These are phyloP conservation scores for Garcia nutans DNA, from an alignment of 345 rosid genomes.

Conservation along the genomic window DNA sequence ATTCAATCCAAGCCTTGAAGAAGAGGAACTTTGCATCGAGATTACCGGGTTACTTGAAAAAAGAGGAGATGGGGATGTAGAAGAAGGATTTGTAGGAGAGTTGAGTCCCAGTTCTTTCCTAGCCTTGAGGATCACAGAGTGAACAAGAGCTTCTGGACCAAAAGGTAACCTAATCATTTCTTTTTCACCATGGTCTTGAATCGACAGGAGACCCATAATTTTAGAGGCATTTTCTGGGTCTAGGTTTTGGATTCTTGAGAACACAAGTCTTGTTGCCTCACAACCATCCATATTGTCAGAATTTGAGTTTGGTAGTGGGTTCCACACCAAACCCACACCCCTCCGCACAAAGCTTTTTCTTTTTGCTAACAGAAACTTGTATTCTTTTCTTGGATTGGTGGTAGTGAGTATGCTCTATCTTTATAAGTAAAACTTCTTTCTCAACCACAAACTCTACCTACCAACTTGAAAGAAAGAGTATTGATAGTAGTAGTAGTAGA, in stretches of 20 bases:
- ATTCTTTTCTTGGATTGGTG: conserved; percentile 9
- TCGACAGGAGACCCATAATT: conserved; percentile 78
- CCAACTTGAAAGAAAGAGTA: conserved; percentile 32
- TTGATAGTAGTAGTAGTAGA: conserved; percentile 17
- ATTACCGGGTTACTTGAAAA: conserved; percentile 33
- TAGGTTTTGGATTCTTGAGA: conserved; percentile 63
- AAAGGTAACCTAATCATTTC: conserved; percentile 71
- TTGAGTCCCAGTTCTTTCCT: conserved; percentile 65
- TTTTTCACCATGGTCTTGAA: conserved; percentile 65
- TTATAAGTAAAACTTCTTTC: conserved; percentile 48
- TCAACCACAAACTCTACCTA: conserved; percentile 54
- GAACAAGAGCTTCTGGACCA: conserved; percentile 65
- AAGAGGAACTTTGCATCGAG: conserved; percentile 42
- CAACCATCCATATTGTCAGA: conserved; percentile 64
- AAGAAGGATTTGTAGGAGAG: conserved; percentile 41
- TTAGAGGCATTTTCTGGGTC: conserved; percentile 85
- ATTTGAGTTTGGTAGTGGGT: conserved; percentile 29
- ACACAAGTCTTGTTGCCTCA: conserved; percentile 67
- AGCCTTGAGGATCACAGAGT: conserved; percentile 61
- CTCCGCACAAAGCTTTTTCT: conserved; percentile 8
- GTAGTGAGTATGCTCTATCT: not conserved
- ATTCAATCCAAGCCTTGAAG: conserved; percentile 35
- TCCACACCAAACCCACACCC: conserved; percentile 31
- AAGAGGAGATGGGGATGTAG: conserved; percentile 50
- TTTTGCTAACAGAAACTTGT: conserved; percentile 16